Base-by-base conservation (phyloP, 2,329 filamentous ascomycete genomes). In the Ophidiomyces ophidiicola region DNA sequence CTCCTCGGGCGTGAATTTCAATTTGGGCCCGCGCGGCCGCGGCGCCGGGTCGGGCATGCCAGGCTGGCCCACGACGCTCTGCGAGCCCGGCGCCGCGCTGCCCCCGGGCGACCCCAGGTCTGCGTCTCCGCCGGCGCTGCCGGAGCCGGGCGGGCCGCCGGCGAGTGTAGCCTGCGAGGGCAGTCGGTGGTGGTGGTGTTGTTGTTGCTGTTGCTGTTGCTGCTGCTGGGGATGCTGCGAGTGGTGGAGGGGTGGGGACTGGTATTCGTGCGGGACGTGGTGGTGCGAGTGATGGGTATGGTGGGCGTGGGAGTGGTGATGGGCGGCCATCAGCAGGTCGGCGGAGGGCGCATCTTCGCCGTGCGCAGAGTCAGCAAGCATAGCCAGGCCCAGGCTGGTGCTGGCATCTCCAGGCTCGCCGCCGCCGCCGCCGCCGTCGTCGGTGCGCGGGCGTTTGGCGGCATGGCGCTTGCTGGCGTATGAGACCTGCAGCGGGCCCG, bases 1-100 rank as follows among this genome's bases (percentile, higher is more conserved):
- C 56, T 94, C 87, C 59, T 93, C 86, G 6, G 83, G 78, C 1
- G 86, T 94, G 56, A 94, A 94, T 61, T 94, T 94, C 50, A 93
- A 70, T 63, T 94, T 94, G 5, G 86, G 86, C 2, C 84, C 85
- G 44, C 82, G 76, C 6, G 87, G 87, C 50, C 81, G 69, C 37
- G 80, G 74, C 30, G 85, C 86, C 39, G 86, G 86, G 28, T 72
- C 63, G 10, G 87, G 87, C 86, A 94, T 94, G 35, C 86, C 86
- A 30, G 73, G 78, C 55, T 86, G 79, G 29, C 85, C 85, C 36
- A 94, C 84, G 32, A 93, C 79, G 53, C 80, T 90, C n/a, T 82
- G 81, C 21, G 82, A 80, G 6, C 81, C 71, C 66, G 63, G 75
- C 61, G 50, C 62, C 18, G 29, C 37, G 23, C n/a, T n/a, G 52